phyloP scores from a whole-genome alignment of 306 rosid genomes.

The Gastrolobium bilobum region DNA sequence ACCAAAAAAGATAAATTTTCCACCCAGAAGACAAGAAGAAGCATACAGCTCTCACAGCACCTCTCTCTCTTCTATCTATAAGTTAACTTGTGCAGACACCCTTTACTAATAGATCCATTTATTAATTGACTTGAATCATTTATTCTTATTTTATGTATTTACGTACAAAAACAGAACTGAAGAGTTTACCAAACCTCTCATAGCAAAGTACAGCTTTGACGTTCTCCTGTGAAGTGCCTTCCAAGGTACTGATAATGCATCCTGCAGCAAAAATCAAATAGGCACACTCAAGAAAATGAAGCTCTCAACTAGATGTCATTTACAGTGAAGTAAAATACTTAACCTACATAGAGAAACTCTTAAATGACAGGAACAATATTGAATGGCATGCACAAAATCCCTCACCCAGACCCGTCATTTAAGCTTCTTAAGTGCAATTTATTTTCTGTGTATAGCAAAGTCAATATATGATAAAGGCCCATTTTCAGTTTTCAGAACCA shows the following conservation, averaged over 20 bases:
- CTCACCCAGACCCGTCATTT: background rate
- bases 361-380: background rate
- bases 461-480: background rate
- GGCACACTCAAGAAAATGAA: background rate
- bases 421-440: background rate
- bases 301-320: constrained; percentile 18
- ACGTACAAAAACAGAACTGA: background rate
- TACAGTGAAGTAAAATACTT: constrained; percentile 7
- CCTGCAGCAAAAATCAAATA: constrained; percentile 56
- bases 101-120: background rate
- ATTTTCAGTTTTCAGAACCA: background rate
- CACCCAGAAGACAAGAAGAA: background rate
- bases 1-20: background rate
- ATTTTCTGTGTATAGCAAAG: background rate
- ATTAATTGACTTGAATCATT: background rate
- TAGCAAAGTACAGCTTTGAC: constrained; percentile 84
- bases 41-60: background rate
- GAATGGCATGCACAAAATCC: background rate
- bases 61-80: background rate
- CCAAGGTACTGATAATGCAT: constrained; percentile 90
- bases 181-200: constrained; percentile 74
- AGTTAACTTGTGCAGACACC: background rate
- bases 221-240: constrained; percentile 66
- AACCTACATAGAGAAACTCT: background rate
- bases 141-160: background rate